These are phyloP conservation scores for Plasmodium cynomolgi DNA, from an alignment of 169 alveolate genomes.

Conservation along the genomic window DNA sequence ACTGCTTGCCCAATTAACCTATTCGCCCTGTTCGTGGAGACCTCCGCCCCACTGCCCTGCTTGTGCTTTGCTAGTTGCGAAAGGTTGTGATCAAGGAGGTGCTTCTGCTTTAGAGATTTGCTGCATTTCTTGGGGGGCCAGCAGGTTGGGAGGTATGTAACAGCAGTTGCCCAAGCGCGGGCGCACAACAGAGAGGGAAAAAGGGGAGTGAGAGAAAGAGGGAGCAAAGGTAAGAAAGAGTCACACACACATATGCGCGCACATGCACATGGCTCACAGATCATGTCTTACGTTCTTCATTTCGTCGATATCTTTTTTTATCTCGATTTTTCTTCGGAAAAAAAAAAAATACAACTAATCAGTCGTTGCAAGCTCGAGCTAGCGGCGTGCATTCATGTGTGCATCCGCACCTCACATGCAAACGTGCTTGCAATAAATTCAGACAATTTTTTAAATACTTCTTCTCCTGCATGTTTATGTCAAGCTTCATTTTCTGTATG, in stretches of 20 bases:
- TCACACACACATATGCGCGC: neutral
- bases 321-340: constrained; percentile 47
- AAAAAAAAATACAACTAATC: neutral
- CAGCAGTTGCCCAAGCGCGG: neutral
- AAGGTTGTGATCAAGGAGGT: constrained; percentile 21
- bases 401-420: neutral
- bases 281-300: constrained; percentile 43
- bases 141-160: neutral
- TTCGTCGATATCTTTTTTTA: constrained; percentile 36
- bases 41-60: neutral
- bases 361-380: neutral
- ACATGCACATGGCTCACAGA: neutral
- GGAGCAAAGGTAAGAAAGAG: neutral
- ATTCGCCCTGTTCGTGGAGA: neutral
- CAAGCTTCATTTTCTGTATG: constrained; percentile 40
- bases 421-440: neutral
- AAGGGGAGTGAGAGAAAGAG: no score
- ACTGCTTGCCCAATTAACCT: neutral
- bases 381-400: neutral
- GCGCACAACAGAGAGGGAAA: neutral
- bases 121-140: constrained; percentile 22
- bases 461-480: constrained; percentile 23
- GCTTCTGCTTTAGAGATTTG: constrained; percentile 36
- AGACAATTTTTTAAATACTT: constrained; percentile 14
- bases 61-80: constrained; percentile 12